phyloP scores from a whole-genome alignment of 2,329 filamentous ascomycete species.

The Lecanicillium sp. region DNA sequence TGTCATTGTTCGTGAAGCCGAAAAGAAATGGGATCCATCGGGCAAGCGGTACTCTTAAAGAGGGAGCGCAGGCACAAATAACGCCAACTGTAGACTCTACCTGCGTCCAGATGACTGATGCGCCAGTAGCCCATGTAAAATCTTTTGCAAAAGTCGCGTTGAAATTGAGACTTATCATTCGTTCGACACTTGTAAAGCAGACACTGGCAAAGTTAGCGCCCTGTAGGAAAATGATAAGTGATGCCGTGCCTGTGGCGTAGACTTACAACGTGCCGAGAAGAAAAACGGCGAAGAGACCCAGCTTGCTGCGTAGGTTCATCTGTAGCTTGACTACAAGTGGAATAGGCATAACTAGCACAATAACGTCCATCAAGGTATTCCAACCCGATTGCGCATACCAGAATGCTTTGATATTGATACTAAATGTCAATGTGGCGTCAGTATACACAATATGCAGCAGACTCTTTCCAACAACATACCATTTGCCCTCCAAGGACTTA shows the following conservation, averaged over 20 bases:
- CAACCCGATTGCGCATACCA: constrained; percentile 7
- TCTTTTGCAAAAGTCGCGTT: constrained; percentile 6
- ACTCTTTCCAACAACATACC: neutral
- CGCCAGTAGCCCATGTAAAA: constrained; percentile 6
- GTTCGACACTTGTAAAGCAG: constrained; percentile 6
- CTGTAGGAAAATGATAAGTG: neutral
- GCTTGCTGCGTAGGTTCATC: constrained; percentile 6
- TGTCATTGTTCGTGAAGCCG: neutral
- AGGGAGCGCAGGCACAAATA: constrained; percentile 6
- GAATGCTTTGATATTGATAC: constrained; percentile 7
- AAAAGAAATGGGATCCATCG: constrained; percentile 3
- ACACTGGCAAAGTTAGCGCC: constrained; percentile 2
- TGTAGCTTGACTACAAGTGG: constrained; percentile 2
- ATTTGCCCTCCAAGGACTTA: constrained; percentile 4
- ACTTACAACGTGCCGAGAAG: constrained; percentile 6
- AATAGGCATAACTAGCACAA: constrained; percentile 5
- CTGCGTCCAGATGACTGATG: constrained; percentile 6
- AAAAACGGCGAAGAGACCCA: constrained; percentile 5
- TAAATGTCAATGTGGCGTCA: neutral
- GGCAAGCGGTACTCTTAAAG: constrained; percentile 3
- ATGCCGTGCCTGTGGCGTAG: too few species aligned
- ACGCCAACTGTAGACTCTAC: constrained; percentile 7
- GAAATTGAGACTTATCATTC: constrained; percentile 8
- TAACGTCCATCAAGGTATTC: constrained; percentile 7
- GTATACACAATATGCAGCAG: neutral